Evolutionary conservation across 805 yeast genomes (phyloP).

Genomic region (Pichia rugopelliculosa): DNA sequence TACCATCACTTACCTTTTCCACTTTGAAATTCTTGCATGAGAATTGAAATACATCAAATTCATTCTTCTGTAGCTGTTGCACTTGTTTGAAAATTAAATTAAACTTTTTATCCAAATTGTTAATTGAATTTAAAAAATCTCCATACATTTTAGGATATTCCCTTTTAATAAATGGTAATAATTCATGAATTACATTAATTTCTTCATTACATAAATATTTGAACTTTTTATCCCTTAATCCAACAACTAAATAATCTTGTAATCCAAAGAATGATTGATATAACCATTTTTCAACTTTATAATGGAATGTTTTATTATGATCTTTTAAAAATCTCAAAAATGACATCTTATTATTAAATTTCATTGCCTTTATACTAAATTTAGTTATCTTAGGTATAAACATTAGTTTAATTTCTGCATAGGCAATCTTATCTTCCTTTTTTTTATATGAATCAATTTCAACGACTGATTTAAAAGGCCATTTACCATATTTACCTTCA

Average conservation of each 20-base stretch:
- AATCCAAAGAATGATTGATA: slow-evolving; percentile 12
- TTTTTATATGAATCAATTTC: slow-evolving; percentile 11
- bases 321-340: slow-evolving; percentile 2
- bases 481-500: slow-evolving; percentile 9
- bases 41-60: slow-evolving; percentile 1
- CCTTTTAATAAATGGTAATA: slow-evolving; percentile 10
- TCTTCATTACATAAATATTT: slow-evolving; percentile 3
- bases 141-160: background rate
- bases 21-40: background rate
- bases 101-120: background rate
- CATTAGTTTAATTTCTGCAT: slow-evolving; percentile 10
- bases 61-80: background rate
- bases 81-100: background rate
- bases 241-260: slow-evolving; percentile 11
- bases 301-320: slow-evolving; percentile 1
- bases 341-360: background rate
- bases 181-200: slow-evolving; percentile 2
- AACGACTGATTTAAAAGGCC: slow-evolving; percentile 11
- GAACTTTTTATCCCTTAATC: slow-evolving; percentile 8
- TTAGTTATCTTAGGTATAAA: background rate
- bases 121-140: slow-evolving; percentile 1
- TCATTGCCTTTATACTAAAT: background rate
- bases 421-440: background rate
- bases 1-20: background rate
- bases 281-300: slow-evolving; percentile 8